These are phyloP conservation scores for Copromyces sp. DNA, from an alignment of 495 filamentous ascomycete species.

Conservation along the genomic window DNA sequence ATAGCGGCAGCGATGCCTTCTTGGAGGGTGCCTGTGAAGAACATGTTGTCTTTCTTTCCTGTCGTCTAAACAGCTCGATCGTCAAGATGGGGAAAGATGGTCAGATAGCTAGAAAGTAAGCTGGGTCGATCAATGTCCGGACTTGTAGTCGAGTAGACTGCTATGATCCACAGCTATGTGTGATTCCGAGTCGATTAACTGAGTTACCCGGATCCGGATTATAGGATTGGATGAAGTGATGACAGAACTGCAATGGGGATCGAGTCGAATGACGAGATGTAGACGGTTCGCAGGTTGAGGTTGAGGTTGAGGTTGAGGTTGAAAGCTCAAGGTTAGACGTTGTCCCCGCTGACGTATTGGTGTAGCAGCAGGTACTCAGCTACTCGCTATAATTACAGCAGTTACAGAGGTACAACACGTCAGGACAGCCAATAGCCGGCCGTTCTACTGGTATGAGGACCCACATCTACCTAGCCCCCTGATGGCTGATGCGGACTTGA, in stretches of 20 bases:
- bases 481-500: background rate
- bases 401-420: background rate
- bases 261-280: background rate
- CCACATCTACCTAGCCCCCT: background rate
- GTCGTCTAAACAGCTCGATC: background rate
- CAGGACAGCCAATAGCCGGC: background rate
- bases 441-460: background rate
- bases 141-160: background rate
- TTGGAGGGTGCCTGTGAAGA: constrained; percentile 69
- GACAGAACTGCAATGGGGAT: background rate
- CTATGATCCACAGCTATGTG: background rate
- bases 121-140: background rate
- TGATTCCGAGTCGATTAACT: background rate
- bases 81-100: background rate
- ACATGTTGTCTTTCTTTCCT: constrained; percentile 41
- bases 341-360: background rate
- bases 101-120: background rate
- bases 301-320: background rate
- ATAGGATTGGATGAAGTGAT: background rate
- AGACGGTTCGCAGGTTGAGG: background rate
- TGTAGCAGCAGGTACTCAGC: background rate
- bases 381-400: background rate
- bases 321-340: background rate
- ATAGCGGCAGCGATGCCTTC: constrained; percentile 69
- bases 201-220: background rate